phyloP scores from a whole-genome alignment of 768 basidiomycete genomes.

The Gymnopilus junonius region DNA sequence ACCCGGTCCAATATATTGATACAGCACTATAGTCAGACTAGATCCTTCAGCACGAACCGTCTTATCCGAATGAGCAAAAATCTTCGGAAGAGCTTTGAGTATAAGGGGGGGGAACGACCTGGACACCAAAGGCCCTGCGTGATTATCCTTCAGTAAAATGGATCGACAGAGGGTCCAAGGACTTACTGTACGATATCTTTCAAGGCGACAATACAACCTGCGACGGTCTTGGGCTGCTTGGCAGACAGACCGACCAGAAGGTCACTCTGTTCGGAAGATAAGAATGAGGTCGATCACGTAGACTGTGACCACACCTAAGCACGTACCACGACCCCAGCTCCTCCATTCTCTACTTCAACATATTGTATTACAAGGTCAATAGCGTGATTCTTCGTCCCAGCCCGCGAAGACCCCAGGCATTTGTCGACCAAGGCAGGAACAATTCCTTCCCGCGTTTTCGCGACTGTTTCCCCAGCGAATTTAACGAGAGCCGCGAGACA shows the following conservation, averaged over 20 bases:
- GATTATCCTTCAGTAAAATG: slow-evolving; percentile 9
- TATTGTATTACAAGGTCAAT: slow-evolving; percentile 87
- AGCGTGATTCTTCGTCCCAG: slow-evolving; percentile 88
- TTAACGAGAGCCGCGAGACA: slow-evolving; percentile 85
- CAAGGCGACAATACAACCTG: slow-evolving; percentile 74
- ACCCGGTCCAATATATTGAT: slow-evolving; percentile 84
- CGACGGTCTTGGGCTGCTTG: slow-evolving; percentile 94
- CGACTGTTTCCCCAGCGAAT: slow-evolving; percentile 88
- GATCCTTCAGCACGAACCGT: slow-evolving; percentile 93
- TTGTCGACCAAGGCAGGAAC: slow-evolving; percentile 96
- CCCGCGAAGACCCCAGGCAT: slow-evolving; percentile 88
- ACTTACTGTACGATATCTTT: slow-evolving; percentile 86
- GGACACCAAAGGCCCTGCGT: slow-evolving; percentile 76
- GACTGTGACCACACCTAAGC: slow-evolving; percentile 23
- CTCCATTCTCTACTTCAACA: slow-evolving; percentile 91
- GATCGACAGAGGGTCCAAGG: not conserved
- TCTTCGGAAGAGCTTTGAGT: slow-evolving; percentile 88
- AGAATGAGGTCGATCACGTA: slow-evolving; percentile 31
- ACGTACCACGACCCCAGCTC: slow-evolving; percentile 87
- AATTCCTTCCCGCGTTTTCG: slow-evolving; percentile 78
- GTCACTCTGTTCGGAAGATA: slow-evolving; percentile 56
- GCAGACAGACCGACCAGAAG: slow-evolving; percentile 84
- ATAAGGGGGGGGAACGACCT: slow-evolving; percentile 73
- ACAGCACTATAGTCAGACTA: slow-evolving; percentile 71
- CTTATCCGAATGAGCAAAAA: slow-evolving; percentile 95